phyloP scores from a whole-genome alignment of 169 alveolate genomes.

The Theileria equi region DNA sequence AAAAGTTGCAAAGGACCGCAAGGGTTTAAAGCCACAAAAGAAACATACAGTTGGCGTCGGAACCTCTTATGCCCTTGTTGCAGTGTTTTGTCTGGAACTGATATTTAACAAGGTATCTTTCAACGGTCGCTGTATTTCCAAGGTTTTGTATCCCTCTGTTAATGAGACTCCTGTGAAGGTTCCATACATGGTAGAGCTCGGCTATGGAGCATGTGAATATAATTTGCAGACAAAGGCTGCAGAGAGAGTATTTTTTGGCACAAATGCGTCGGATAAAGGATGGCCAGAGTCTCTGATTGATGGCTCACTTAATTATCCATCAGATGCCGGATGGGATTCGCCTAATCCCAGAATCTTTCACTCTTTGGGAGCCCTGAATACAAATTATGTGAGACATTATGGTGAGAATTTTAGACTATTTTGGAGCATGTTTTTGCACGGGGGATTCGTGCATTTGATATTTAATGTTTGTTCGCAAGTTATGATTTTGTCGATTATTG shows the following conservation, averaged over 20 bases:
- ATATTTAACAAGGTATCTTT: slow-evolving; percentile 72
- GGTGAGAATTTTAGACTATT: slow-evolving; percentile 76
- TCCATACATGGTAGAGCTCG: slow-evolving; percentile 71
- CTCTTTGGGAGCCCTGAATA: slow-evolving; percentile 71
- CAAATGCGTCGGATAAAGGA: slow-evolving; percentile 69
- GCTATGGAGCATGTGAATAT: slow-evolving; percentile 84
- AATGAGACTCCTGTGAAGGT: slow-evolving; percentile 1
- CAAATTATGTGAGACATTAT: slow-evolving; percentile 76
- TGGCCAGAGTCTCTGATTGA: slow-evolving; percentile 65
- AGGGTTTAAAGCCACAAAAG: too few relatives aligned
- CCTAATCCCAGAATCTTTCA: slow-evolving; percentile 68
- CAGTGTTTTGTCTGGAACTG: neutral
- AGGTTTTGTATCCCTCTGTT: slow-evolving; percentile 69
- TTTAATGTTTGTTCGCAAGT: slow-evolving; percentile 80
- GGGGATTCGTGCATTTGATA: slow-evolving; percentile 80
- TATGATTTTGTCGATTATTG: slow-evolving; percentile 82
- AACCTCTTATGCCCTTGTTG: too few relatives aligned
- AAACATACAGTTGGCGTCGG: too few relatives aligned
- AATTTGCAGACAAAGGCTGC: slow-evolving; percentile 63
- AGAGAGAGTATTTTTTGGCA: slow-evolving; percentile 64
- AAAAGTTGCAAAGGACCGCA: too few relatives aligned
- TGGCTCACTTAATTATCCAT: slow-evolving; percentile 48
- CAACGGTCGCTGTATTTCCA: slow-evolving; percentile 78
- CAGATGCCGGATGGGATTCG: slow-evolving; percentile 64
- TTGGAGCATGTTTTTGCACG: slow-evolving; percentile 84